Evolutionary conservation across 78 protist genomes (phyloP).

Genomic region (Polysphondylium violaceum): DNA sequence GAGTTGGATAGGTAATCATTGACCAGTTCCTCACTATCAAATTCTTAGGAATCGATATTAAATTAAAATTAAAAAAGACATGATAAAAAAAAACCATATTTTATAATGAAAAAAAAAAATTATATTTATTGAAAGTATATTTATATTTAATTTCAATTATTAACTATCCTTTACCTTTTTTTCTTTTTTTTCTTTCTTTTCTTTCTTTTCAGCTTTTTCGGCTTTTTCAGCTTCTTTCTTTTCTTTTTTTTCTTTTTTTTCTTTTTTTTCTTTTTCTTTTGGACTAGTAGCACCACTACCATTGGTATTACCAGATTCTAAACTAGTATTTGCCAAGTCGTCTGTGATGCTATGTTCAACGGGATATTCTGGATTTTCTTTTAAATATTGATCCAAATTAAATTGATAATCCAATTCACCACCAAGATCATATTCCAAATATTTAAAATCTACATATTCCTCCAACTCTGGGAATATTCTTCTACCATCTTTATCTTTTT

Average conservation of each 20-base stretch:
- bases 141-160: too few relatives aligned
- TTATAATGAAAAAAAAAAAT: too few relatives aligned
- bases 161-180: not conserved
- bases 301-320: not conserved
- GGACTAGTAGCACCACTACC: not conserved
- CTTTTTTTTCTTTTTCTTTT: not conserved
- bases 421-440: constrained; percentile 46
- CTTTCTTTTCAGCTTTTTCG: constrained; percentile 9
- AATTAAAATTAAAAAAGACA: too few relatives aligned
- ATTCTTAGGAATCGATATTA: too few relatives aligned
- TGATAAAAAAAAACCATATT: too few relatives aligned
- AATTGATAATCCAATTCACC: constrained; percentile 42
- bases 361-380: constrained; percentile 4
- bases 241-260: not conserved
- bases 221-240: constrained; percentile 1
- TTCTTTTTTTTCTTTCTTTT: constrained; percentile 18
- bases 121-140: too few relatives aligned
- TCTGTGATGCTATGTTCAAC: not conserved
- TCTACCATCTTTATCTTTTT: constrained; percentile 47
- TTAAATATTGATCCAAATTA: not conserved
- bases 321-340: not conserved
- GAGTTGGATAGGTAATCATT: too few relatives aligned
- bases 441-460: constrained; percentile 5
- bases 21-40: too few relatives aligned
- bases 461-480: constrained; percentile 54